Base-by-base conservation (phyloP, 345 rosid species). In the Geranium rotundifolium region DNA sequence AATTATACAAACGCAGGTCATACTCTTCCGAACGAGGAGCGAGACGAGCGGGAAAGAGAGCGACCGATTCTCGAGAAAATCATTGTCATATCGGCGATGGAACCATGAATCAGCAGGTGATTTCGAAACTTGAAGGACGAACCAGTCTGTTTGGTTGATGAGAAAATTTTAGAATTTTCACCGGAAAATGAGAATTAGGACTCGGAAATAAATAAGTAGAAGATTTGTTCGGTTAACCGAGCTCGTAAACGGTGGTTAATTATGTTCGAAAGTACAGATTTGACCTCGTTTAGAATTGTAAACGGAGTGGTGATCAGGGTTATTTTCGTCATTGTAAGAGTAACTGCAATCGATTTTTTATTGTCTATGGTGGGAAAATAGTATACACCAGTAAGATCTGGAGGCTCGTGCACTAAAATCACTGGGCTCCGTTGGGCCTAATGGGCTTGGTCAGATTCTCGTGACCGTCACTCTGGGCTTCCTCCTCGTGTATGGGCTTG, bases 31-130 rank as follows among this genome's bases (percentile, higher is more conserved):
- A 82, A 88, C 65, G 70, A 72, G 9, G 84, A 73, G 31, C 76
- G 81, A 70, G 84, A 85, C 57, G 89, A 79, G 59, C 86, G 84
- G 55, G 87, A 60, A 19, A 75, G 0, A 7, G 81, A 71, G 29
- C 80, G 84, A 54, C 76, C 71, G 29, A 90, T 78, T 83, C 82
- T 85, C 0, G 85, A 85, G 67, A 81, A 80, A 0, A 87, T 84
- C 97, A 90, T 85, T 19, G 52, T 46, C 12, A 2, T 46, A 12
- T 46, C 52, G 52, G 3, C 52, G 52, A 46, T 46, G 13, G 16
- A 12, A 46, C 52, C 52, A 46, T 46, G 10, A 37, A 46, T 46
- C 52, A 46, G 3, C 12, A 10, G 52, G 52, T 14, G 52, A 46
- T 7, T 14, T 9, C 15, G 16, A 12, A 46, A 12, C 14, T 14